Evolutionary conservation across 2,329 filamentous ascomycete genomes (phyloP).

Genomic region (Pestalotiopsis sp.): DNA sequence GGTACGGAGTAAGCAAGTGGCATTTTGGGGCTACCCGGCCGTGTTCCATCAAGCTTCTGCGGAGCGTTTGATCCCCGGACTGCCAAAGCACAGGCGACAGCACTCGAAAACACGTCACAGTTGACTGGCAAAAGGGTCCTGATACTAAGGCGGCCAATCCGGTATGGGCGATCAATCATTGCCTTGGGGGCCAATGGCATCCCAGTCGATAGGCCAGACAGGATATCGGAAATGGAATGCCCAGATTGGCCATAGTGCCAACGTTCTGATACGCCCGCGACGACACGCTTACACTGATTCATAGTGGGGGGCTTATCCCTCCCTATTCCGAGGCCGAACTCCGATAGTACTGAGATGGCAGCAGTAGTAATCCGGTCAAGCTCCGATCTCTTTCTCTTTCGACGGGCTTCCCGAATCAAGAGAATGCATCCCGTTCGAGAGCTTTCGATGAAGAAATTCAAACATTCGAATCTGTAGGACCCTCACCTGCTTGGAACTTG

Average conservation of each 20-base stretch:
- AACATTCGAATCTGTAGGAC: no score
- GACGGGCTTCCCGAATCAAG: background rate
- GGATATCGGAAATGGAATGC: background rate
- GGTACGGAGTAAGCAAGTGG: no score
- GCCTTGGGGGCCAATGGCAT: background rate
- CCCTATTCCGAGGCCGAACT: background rate
- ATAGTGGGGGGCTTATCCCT: background rate
- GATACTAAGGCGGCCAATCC: no score
- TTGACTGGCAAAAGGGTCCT: background rate
- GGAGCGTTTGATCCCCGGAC: no score
- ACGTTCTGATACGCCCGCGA: background rate
- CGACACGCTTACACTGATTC: background rate
- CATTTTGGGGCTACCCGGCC: no score
- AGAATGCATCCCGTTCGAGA: no score
- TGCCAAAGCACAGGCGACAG: no score
- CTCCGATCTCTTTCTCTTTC: background rate
- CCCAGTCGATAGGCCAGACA: background rate
- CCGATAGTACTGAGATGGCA: background rate
- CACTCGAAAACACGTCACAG: background rate
- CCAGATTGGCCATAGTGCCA: background rate
- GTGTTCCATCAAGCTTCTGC: no score
- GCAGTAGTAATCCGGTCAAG: background rate
- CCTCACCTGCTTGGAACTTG: no score
- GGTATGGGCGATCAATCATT: background rate
- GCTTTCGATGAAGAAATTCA: no score